Evolutionary conservation across 2,329 filamentous ascomycete species (phyloP).

Genomic region (Epichloe sp.): DNA sequence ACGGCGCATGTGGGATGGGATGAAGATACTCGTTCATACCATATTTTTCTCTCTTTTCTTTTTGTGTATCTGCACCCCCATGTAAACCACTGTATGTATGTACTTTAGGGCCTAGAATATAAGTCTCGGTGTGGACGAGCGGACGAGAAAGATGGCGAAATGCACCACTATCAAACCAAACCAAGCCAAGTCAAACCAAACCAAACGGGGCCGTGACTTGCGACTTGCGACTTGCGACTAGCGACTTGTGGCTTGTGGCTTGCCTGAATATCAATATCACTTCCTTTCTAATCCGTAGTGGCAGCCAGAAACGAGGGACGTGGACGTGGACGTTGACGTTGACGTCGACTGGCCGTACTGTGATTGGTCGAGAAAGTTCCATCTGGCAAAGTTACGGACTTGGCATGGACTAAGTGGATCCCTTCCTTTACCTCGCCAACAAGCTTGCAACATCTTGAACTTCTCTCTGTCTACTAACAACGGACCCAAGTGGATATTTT

Average conservation of each 20-base stretch:
- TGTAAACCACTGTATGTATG: not conserved
- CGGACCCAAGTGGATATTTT: too few relatives aligned
- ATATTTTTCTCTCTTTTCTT: not conserved
- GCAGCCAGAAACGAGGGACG: too few relatives aligned
- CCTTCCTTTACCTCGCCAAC: too few relatives aligned
- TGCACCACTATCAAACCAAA: too few relatives aligned
- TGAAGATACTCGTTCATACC: not conserved
- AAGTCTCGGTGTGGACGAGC: not conserved
- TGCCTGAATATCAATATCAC: not conserved
- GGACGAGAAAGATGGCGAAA: not conserved
- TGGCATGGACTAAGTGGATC: too few relatives aligned
- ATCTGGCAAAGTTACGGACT: not conserved
- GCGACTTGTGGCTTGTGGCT: not conserved
- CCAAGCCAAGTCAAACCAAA: too few relatives aligned
- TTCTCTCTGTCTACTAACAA: too few relatives aligned
- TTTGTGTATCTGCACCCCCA: not conserved
- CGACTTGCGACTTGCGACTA: not conserved
- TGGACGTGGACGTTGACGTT: too few relatives aligned
- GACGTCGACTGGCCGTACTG: not conserved
- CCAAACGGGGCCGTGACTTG: not conserved
- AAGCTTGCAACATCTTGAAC: too few relatives aligned
- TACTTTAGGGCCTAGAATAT: slow-evolving; percentile 2
- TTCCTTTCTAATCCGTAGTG: not conserved
- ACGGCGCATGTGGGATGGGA: not conserved
- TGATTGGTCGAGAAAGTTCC: slow-evolving; percentile 22